These are phyloP conservation scores for Epichloe amarillans DNA, from an alignment of 2,329 filamentous ascomycete genomes.

Conservation along the genomic window DNA sequence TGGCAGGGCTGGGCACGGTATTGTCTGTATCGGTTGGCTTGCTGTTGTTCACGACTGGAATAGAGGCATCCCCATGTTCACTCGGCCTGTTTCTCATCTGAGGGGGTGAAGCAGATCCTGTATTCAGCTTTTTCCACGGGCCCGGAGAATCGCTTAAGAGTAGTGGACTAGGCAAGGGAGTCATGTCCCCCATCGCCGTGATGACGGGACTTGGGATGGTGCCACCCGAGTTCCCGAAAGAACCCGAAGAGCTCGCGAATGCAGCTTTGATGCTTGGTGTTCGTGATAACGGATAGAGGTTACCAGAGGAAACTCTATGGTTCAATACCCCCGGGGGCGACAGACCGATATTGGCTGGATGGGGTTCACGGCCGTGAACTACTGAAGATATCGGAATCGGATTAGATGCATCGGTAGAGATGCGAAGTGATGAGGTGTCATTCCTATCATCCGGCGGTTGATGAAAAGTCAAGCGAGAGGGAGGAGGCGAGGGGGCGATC, in stretches of 20 bases:
- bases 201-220: conserved; percentile 60
- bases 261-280: conserved; percentile 50
- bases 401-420: conserved; percentile 23
- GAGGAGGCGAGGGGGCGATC: conserved; percentile 22
- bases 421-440: conserved; percentile 19
- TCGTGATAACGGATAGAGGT: conserved; percentile 38
- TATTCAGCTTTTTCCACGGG: conserved; percentile 45
- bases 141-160: conserved; percentile 51
- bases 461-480: conserved; percentile 7
- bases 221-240: conserved; percentile 47
- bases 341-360: conserved; percentile 21
- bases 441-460: conserved; percentile 6
- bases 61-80: conserved; percentile 21
- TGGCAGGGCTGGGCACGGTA: conserved; percentile 37
- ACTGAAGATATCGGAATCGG: conserved; percentile 7
- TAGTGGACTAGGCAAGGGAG: conserved; percentile 65
- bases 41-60: conserved; percentile 35
- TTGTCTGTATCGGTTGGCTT: conserved; percentile 33
- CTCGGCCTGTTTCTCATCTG: conserved; percentile 12
- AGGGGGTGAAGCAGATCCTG: conserved; percentile 31
- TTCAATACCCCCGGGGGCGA: conserved; percentile 18
- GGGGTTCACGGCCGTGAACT: conserved; percentile 17
- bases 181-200: conserved; percentile 64
- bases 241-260: conserved; percentile 34
- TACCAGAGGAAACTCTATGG: conserved; percentile 17